Evolutionary conservation across 768 basidiomycete genomes (phyloP).

Genomic region (Crepidotus variabilis): DNA sequence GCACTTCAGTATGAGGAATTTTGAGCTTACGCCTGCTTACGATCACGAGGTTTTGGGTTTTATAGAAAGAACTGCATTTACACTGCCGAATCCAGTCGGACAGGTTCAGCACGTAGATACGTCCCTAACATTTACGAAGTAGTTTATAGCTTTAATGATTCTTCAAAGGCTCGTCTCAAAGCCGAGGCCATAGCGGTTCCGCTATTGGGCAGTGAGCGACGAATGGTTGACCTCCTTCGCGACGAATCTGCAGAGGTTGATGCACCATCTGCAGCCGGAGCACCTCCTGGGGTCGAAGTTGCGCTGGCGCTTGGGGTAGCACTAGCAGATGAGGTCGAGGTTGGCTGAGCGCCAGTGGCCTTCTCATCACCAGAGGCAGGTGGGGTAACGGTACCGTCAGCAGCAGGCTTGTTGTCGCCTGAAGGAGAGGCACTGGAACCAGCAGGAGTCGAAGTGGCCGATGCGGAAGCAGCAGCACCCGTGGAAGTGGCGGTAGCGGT

Average conservation of each 20-base stretch:
- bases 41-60: no score
- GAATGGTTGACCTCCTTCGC: not conserved
- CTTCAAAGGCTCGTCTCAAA: slow-evolving; percentile 12
- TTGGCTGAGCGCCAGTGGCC: not conserved
- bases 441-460: no score
- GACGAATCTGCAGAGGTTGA: not conserved
- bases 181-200: slow-evolving; percentile 22
- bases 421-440: no score
- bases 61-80: slow-evolving; percentile 15
- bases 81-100: slow-evolving; percentile 25
- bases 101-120: slow-evolving; percentile 22
- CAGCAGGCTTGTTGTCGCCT: no score
- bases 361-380: no score
- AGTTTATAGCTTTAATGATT: slow-evolving; percentile 7
- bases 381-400: no score
- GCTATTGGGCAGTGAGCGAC: slow-evolving; percentile 11
- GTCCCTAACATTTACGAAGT: slow-evolving; percentile 18
- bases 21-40: no score
- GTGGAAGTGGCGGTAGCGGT: not conserved
- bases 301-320: not conserved
- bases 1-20: no score
- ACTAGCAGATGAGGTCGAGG: not conserved
- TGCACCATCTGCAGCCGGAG: not conserved
- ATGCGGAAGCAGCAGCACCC: not conserved
- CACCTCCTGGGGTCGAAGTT: not conserved